phyloP scores from a whole-genome alignment of 345 rosid genomes.

The Syzygium aqueum region DNA sequence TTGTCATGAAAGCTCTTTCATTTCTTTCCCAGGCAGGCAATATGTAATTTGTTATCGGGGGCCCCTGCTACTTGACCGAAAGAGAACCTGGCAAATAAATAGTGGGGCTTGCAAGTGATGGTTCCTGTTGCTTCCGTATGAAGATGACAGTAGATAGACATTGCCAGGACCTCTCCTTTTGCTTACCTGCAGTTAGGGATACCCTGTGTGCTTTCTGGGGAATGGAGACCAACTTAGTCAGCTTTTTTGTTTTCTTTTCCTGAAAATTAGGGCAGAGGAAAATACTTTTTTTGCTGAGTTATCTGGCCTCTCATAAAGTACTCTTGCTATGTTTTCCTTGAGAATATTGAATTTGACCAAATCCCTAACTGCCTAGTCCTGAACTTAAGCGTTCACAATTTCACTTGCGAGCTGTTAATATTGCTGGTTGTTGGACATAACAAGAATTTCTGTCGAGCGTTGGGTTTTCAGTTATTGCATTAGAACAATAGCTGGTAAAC shows the following conservation, averaged over 20 bases:
- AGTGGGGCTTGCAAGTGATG: background rate
- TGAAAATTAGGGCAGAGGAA: background rate
- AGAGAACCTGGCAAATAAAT: background rate
- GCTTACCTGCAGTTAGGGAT: background rate
- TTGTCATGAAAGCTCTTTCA: background rate
- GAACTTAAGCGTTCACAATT: background rate
- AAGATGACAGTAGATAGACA: background rate
- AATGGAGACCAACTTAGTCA: background rate
- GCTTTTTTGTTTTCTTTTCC: background rate
- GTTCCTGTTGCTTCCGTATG: background rate
- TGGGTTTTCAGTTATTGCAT: background rate
- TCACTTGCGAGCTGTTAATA: background rate
- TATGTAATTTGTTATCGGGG: background rate
- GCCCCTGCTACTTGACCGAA: background rate
- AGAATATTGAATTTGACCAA: background rate
- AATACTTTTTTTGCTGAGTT: background rate
- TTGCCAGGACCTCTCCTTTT: background rate
- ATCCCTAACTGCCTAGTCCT: background rate
- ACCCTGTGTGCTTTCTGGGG: background rate
- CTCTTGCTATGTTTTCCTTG: background rate
- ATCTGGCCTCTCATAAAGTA: background rate
- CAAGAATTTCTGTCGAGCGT: background rate
- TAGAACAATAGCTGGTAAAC: background rate
- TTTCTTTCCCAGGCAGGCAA: background rate
- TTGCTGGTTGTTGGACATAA: background rate